A percentile compares a stretch with the other conserved stretches of the same genome.
Evolutionary conservation across 257 asterid genomes (phyloP).

Genomic region (Nicotiana benthamiana): DNA sequence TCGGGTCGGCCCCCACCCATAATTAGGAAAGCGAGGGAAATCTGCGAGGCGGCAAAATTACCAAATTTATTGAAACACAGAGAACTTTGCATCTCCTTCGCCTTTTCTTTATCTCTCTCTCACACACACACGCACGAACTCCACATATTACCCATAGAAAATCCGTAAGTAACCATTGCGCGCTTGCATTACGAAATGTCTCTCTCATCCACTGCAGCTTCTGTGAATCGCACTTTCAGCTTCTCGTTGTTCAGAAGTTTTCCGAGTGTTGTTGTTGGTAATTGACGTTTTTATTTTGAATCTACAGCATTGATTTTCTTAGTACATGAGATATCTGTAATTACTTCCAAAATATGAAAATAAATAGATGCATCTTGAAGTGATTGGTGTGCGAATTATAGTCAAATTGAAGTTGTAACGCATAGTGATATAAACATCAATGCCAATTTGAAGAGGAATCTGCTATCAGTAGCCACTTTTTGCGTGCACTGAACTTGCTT

Average conservation of each 20-base stretch:
- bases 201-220: not conserved
- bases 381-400: not conserved
- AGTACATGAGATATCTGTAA: not conserved
- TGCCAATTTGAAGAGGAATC: not conserved
- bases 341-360: not conserved
- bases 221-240: not conserved
- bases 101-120: accelerated
- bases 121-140: not conserved
- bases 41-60: not conserved
- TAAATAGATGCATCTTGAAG: not conserved
- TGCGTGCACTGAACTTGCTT: not conserved
- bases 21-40: constrained; percentile 2
- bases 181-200: not conserved
- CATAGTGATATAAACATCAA: not conserved
- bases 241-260: not conserved
- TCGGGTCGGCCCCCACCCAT: not conserved
- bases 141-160: not conserved
- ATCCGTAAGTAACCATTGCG: not conserved
- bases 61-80: not conserved
- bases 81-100: not conserved
- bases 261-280: not conserved
- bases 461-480: not conserved
- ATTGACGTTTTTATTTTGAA: not conserved
- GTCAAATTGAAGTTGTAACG: not conserved
- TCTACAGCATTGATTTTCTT: not conserved